Evolutionary conservation across 371 early-diverging fungal genomes (phyloP).

Genomic region (Zychaea mexicana): DNA sequence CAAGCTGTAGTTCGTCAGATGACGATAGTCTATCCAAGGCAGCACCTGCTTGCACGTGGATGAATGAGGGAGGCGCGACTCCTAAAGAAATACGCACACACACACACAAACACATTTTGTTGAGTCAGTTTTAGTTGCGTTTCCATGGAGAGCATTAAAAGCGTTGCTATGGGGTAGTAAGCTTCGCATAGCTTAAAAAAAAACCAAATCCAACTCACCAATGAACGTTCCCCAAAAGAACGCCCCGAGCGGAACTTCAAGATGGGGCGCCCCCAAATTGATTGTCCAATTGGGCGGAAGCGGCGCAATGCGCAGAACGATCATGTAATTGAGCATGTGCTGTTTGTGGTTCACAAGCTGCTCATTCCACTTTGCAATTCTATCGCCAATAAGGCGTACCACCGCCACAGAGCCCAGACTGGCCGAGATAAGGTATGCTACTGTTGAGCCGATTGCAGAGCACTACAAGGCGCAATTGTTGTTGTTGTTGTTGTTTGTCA

Average conservation of each 20-base stretch:
- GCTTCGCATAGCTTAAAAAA: too few species aligned
- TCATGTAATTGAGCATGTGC: conserved; percentile 66
- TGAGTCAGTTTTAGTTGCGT: too few species aligned
- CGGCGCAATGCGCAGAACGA: conserved; percentile 58
- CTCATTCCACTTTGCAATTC: conserved; percentile 62
- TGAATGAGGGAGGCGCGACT: conserved; percentile 61
- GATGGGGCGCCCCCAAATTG: conserved; percentile 65
- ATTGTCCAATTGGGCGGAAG: conserved; percentile 70
- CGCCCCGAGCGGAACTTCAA: conserved; percentile 51
- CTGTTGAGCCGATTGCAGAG: conserved; percentile 62
- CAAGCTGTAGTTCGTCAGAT: conserved; percentile 45
- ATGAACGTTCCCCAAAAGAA: conserved; percentile 63
- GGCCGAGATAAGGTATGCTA: conserved; percentile 60
- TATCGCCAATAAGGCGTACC: conserved; percentile 52
- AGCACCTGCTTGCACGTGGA: conserved; percentile 70
- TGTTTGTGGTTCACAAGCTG: conserved; percentile 61
- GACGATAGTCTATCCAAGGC: conserved; percentile 60
- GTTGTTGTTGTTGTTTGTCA: background rate
- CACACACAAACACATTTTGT: too few species aligned
- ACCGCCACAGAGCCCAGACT: conserved; percentile 58
- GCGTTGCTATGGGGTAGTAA: too few species aligned
- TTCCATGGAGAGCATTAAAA: too few species aligned
- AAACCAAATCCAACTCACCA: conserved; percentile 31
- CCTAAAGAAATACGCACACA: conserved; percentile 26
- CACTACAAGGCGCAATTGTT: conserved; percentile 28